Evolutionary conservation across 345 rosid species (phyloP).

Genomic region (Brassica cretica): DNA sequence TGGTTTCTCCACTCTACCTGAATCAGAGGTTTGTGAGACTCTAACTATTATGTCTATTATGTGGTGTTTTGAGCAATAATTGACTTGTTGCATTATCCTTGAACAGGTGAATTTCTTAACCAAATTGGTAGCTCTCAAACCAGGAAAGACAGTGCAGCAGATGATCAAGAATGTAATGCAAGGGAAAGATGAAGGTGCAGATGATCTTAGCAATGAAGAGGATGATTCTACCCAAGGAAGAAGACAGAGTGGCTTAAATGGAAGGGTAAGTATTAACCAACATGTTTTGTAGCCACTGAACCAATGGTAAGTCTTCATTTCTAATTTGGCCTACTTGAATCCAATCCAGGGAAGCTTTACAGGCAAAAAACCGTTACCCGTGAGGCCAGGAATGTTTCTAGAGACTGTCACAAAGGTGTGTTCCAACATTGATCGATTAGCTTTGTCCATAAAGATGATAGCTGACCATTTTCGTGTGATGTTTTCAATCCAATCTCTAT

Average conservation of each 20-base stretch:
- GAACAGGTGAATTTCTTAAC: not conserved
- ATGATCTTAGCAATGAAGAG: not conserved
- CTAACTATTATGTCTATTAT: not conserved
- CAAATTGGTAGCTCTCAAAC: not conserved
- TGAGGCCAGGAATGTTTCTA: not conserved
- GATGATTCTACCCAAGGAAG: not conserved
- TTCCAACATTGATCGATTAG: not conserved
- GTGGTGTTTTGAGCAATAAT: not conserved
- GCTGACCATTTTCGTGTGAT: not conserved
- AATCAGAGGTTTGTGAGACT: not conserved
- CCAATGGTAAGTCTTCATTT: too few relatives aligned
- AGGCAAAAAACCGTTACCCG: not conserved
- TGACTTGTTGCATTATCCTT: not conserved
- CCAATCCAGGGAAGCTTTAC: not conserved
- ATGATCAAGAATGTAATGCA: not conserved
- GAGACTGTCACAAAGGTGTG: not conserved
- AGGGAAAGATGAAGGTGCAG: slow-evolving; percentile 5
- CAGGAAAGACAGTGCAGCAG: not conserved
- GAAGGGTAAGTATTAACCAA: not conserved
- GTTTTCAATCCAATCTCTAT: slow-evolving; percentile 27
- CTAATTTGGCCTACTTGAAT: not conserved
- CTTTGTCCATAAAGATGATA: not conserved
- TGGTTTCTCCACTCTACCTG: slow-evolving; percentile 1
- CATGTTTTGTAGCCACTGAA: too few relatives aligned
- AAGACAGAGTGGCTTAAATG: not conserved